These are phyloP conservation scores for Isatis lusitanica DNA, from an alignment of 441 rosid genomes.

Conservation along the genomic window DNA sequence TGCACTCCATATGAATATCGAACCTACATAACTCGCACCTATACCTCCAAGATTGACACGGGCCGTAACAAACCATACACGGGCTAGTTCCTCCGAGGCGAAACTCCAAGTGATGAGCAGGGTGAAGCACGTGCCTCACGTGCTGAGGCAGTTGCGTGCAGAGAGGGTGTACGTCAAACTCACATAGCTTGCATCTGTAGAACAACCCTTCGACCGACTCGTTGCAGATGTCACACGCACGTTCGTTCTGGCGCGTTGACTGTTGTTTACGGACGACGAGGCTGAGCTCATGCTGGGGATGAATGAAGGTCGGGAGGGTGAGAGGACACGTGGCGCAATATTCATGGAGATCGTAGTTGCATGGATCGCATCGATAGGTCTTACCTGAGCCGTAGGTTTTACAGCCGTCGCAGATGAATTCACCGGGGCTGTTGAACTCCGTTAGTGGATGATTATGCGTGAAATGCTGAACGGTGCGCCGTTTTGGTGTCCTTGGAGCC, in stretches of 20 bases:
- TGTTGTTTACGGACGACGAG: conserved; percentile 34
- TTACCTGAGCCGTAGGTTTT: conserved; percentile 30
- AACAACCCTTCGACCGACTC: conserved; percentile 41
- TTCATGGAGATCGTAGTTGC: conserved; percentile 41
- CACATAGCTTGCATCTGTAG: conserved; percentile 44
- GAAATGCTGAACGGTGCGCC: conserved; percentile 29
- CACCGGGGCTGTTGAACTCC: conserved; percentile 12
- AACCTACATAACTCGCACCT: conserved; percentile 40
- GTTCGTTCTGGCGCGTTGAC: conserved; percentile 22
- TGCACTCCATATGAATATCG: conserved; percentile 42
- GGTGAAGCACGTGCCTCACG: conserved; percentile 41
- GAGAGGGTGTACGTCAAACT: conserved; percentile 39
- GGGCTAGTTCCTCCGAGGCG: conserved; percentile 13
- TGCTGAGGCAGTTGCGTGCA: conserved; percentile 44
- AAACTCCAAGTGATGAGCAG: conserved; percentile 36
- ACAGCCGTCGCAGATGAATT: conserved; percentile 37
- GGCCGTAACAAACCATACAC: conserved; percentile 35
- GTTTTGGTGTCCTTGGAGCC: conserved; percentile 33
- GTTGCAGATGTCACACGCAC: conserved; percentile 38
- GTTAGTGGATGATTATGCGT: conserved; percentile 36
- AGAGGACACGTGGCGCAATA: conserved; percentile 37
- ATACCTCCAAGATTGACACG: conserved; percentile 41
- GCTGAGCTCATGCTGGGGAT: conserved; percentile 29
- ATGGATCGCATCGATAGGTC: conserved; percentile 27
- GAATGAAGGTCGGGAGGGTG: conserved; percentile 33